A percentile compares a stretch with the other conserved stretches of the same genome.
These are phyloP conservation scores for Fusarium graminum DNA, from an alignment of 2,329 filamentous ascomycete species.

Conservation along the genomic window DNA sequence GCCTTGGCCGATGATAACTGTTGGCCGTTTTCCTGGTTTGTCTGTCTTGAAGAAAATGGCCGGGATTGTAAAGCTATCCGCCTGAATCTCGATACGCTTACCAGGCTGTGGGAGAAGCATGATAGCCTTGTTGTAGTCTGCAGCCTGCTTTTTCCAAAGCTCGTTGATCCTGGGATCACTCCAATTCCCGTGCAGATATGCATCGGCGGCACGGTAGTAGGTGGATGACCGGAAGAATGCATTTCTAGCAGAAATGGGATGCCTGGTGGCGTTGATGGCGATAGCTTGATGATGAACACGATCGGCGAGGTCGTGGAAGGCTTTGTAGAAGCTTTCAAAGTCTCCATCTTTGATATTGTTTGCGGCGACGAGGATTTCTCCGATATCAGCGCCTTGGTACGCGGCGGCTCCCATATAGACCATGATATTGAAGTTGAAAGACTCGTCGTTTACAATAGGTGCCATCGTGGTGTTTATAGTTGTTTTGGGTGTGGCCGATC, in stretches of 20 bases:
- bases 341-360: slow-evolving; percentile 45
- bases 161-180: slow-evolving; percentile 56
- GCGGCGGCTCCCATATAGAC: background rate
- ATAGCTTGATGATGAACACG: slow-evolving; percentile 37
- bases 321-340: slow-evolving; percentile 44
- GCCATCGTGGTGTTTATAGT: slow-evolving; percentile 12
- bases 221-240: slow-evolving; percentile 55
- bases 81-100: slow-evolving; percentile 51
- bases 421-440: slow-evolving; percentile 25
- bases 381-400: slow-evolving; percentile 43
- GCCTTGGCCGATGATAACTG: slow-evolving; percentile 58
- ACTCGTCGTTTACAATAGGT: slow-evolving; percentile 11
- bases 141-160: slow-evolving; percentile 54
- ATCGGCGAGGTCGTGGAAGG: slow-evolving; percentile 46
- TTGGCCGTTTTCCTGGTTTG: slow-evolving; percentile 50
- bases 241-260: slow-evolving; percentile 47
- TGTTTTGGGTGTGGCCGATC: background rate
- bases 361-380: slow-evolving; percentile 52
- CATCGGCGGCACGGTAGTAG: slow-evolving; percentile 59
- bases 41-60: slow-evolving; percentile 53
- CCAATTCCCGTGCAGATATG: slow-evolving; percentile 58
- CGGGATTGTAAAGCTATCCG: slow-evolving; percentile 52
- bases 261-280: slow-evolving; percentile 32
- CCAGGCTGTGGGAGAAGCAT: slow-evolving; percentile 54
- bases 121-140: slow-evolving; percentile 56